Evolutionary conservation across 164 flowering plant species (phyloP), one percentile per base, ranked within the genome.

Genomic region (Vitis rupestris): DNA sequence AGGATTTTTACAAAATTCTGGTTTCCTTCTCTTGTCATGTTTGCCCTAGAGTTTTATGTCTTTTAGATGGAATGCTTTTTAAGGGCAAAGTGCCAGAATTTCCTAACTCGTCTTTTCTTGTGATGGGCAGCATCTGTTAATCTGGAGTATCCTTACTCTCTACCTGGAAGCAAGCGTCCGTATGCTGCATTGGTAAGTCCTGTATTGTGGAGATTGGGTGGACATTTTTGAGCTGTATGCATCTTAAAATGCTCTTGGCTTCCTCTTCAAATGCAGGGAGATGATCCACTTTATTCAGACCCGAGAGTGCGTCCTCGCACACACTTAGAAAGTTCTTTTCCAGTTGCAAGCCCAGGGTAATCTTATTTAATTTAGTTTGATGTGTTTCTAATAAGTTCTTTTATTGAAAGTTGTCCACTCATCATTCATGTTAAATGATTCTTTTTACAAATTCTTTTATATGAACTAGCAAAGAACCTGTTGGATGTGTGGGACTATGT

Each of bases 161-260:
- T 67, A 59, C 47, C 74, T 65, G 82, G 68, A 59, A 76, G 59
- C 64, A 78, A 76, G 68, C 79, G 78, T 12, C 78, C 76, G 11
- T 66, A 67, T 64, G 59, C 74, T 57, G 58, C 59, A 65, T 47
- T 73, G 75, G 84, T 81, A 78, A 71, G 63, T 29, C 15, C 37
- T 19, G 17, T 66, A 27, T 31, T 0, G 29, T 65, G 17, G 14
- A 59, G 50, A 48, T 15, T 60, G 0, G 14, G 15, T 30, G 30
- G 15, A 13, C 64, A 27, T 55, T 19, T 63, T 61, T 6, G 2
- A 3, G 31, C 10, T 59, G 12, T 55, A 14, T 27, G 0, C 11
- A 10, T 52, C 10, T n/a, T 1, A 15, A 55, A 27, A 63, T 37
- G 48, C 59, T 15, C 31, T 47, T 51, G 60, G 54, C 23, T 30